Base-by-base conservation (phyloP, 2,329 filamentous ascomycete genomes). In the Graphiopsis chlorocephala region DNA sequence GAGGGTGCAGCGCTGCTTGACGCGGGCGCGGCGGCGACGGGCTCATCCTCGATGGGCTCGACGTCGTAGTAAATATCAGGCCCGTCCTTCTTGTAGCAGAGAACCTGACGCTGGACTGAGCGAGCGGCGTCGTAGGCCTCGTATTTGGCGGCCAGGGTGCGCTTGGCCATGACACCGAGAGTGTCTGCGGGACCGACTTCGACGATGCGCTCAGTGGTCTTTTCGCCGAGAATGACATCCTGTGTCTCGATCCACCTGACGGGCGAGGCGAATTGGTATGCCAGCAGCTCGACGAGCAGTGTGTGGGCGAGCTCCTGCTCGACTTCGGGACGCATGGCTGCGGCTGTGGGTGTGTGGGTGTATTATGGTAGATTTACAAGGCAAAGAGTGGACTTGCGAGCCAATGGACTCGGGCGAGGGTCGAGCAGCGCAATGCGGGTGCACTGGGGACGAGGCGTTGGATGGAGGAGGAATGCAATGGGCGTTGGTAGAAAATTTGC, bases 221-320 rank as follows among this genome's bases (percentile, higher is more conserved):
- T 95, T 80, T 98, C 93, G 70, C 90, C 94, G 73, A 99, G 90
- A 76, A 99, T 95, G 73, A 99, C 95, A 94, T 99, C 95, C 82
- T 99, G 95, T 63, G 95, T 99, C 83, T 99, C 95, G 80, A 99
- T 99, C 95, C 95, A 99, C 88, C 95, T 90, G 73, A 99, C 95
- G 59, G 95, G 95, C 63, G 94, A 98, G 74, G 95, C 95, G 80
- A 99, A 99, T 79, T 99, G 95, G 82, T 98, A 99, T 84, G 95
- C 95, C 72, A 99, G 88, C 70, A 99, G 91, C 88, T 99, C 95
- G 71, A 99, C 92, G 78, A 99, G 91, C 81, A 99, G 88, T 72
- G 94, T 98, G 82, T 99, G 94, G 77, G 95, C 91, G 80, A 99
- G 91, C 85, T 99, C 95, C 83, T 99, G 95, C 88, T 99, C 94